Evolutionary conservation across 2,329 filamentous ascomycete genomes (phyloP), one percentile per base, ranked within the genome.

Genomic region (Lecanicillium sp.): DNA sequence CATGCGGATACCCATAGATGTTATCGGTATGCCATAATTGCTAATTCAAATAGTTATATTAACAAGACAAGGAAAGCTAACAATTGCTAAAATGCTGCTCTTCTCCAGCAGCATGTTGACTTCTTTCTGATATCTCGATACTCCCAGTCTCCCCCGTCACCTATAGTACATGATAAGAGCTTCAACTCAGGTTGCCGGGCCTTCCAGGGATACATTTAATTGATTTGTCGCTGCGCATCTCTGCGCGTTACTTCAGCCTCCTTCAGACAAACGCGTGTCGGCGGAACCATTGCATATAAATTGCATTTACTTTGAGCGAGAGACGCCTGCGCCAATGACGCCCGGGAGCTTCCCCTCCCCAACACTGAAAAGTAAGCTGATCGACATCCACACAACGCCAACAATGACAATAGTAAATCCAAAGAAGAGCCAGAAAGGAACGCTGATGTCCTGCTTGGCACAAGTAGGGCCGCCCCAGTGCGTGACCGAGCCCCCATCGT

Each of bases 301-400:
- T 14, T 39, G 20, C 41, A 41, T 45, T 60, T 71, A 79, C 67
- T 84, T 89, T 27, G 83, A 75, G 50, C 82, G 79, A 55, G 85
- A 87, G 30, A 98, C 91, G 54, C 93, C 93, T 40, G 93, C 93
- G n/a, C 90, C 89, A 65, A 98, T 90, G 8, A 98, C 91, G 58
- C 90, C 90, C 0, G 93, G 93, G 54, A 97, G 73, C 68, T 90
- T 86, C 71, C 95, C 83, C 64, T 86, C 80, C 27, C 91, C 93
- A 60, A 97, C 87, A 53, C 73, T 83, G 67, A 85, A 93, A 46
- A 98, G 67, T 74, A 95, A 72, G 5, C 84, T 81, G 57, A 97
- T 83, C 10, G 81, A 82, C 62, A 86, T 83, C 30, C 74, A 75
- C 23, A 94, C 69, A 30, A 87, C 68, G 39, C 79, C 77, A 1